These are phyloP conservation scores for Quercus dentata DNA, from an alignment of 306 rosid genomes.

Conservation along the genomic window DNA sequence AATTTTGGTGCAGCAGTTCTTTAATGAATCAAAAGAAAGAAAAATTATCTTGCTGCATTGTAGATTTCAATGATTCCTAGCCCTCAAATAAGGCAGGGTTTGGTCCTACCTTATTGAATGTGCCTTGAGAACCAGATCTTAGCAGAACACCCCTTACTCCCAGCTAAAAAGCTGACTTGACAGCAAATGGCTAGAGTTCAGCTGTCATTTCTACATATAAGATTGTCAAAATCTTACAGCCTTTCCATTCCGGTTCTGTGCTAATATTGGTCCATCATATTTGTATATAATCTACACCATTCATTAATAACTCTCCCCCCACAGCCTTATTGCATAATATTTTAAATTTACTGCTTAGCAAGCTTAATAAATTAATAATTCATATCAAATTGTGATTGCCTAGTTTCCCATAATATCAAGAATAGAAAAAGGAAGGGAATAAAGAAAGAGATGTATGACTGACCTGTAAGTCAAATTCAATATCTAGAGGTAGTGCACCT, in stretches of 20 bases:
- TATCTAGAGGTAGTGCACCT: slow-evolving; percentile 82
- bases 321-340: neutral
- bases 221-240: neutral
- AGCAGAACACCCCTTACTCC: neutral
- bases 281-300: neutral
- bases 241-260: neutral
- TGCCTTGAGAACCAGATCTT: neutral
- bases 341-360: neutral
- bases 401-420: neutral
- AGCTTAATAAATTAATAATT: neutral
- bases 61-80: neutral
- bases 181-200: neutral
- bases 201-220: neutral
- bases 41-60: neutral
- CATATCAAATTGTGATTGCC: neutral
- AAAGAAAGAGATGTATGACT: slow-evolving; percentile 25
- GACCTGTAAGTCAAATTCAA: slow-evolving; percentile 96
- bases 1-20: neutral
- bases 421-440: neutral
- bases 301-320: neutral
- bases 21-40: neutral
- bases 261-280: neutral
- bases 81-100: neutral
- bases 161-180: neutral
- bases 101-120: neutral